Base-by-base conservation (phyloP, 1,284 basidiomycete genomes). In the Cryptococcus sp. region DNA sequence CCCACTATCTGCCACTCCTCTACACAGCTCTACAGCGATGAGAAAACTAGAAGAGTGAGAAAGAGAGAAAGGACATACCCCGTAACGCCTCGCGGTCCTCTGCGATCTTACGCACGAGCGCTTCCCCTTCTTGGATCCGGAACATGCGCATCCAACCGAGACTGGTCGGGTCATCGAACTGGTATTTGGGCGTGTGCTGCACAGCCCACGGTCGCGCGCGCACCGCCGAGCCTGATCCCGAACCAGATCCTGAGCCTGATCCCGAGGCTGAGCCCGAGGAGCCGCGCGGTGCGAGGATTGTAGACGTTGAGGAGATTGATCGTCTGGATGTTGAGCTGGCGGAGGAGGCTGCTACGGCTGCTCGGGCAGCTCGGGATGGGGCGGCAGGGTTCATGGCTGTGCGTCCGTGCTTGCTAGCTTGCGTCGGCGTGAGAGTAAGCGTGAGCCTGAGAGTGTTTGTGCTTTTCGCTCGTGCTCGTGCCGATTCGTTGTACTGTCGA, bases 21-120 rank as follows among this genome's bases (percentile, higher is more conserved):
- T n/a, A n/a, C n/a, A n/a, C n/a, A n/a, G n/a, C n/a, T n/a, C n/a
- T n/a, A n/a, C n/a, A n/a, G n/a, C n/a, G n/a, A n/a, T n/a, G n/a
- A n/a, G n/a, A n/a, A 61, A 8, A 57, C 55, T 38, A 27, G 35
- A 48, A 49, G 41, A 20, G 22, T 16, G 23, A 54, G 16, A 46
- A 23, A 22, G 48, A 50, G 45, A 58, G 48, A 61, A 47, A 53
- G 57, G 39, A 46, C n/a, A 13, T 45, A 92, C 91, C 87, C 64
- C 88, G 86, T 41, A 94, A 83, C 67, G 87, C 85, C 19, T 87
- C 86, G 82, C 90, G 85, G 76, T 93, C 91, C 63, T 88, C 85
- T 73, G 91, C 90, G 62, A 93, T 90, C 65, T 91, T 82, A 52
- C 89, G 83, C 72, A 93, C 79, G 67, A 92, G 89, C 64, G 87